Evolutionary conservation across 2,329 filamentous ascomycete genomes (phyloP), one percentile per base, ranked within the genome.

Genomic region (Diplocarpon mali): DNA sequence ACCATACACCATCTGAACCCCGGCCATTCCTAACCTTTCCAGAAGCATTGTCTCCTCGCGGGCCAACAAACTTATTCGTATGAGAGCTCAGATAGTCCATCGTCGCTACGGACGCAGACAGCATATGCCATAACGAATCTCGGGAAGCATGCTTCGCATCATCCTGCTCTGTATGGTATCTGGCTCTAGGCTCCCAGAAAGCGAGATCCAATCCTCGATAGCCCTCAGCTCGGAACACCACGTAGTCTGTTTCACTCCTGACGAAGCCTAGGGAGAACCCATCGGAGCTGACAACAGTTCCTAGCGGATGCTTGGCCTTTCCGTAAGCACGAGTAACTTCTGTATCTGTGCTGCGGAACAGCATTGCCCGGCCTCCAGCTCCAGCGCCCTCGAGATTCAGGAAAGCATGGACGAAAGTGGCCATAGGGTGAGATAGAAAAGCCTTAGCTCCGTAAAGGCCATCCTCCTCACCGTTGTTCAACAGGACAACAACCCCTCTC

Each of bases 391-490:
- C 92, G 13, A 98, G 76, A 56, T 98, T 98, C 53, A 96, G 69
- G 60, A 98, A 96, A 0, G 86, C 87, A 59, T 89, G 84, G 9
- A 86, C 76, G 45, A 93, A 84, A 42, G 77, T 78, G 10, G 86
- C 78, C 51, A 95, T 71, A 0, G 88, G 85, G 61, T 89, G 87
- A 53, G 87, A 79, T 24, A 84, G 80, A 59, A 93, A 95, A 5
- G 84, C 88, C 48, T 78, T 76, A 6, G 90, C 88, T 1, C 92
- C 92, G 53, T 93, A 85, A 10, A 96, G 69, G 30, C 80, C 92
- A 58, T 96, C 90, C 62, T 98, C 92, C 60, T 98, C 92, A 30
- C 85, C 90, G 59, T 96, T 95, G 70, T 98, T 98, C 60, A 96
- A 74, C 24, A 96, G 72, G 9, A 87, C 73, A 12, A 96, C 76